Conservation (phyloP, 2,329 filamentous ascomycete species). For the Arthrobotrys musiformis region DNA sequence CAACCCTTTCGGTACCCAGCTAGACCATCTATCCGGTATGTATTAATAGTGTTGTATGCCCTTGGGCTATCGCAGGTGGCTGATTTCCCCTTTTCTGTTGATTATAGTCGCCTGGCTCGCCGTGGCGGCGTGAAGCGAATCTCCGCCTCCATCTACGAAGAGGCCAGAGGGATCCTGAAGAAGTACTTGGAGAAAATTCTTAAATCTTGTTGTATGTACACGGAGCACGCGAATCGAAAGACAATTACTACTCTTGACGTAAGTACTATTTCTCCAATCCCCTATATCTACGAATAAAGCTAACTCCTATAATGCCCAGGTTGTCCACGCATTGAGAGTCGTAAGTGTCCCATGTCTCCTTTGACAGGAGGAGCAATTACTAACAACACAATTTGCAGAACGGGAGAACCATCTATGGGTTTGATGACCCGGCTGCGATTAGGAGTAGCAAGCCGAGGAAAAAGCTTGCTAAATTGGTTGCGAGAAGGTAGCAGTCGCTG, state of each 20-base stretch:
- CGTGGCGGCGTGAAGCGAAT: constrained; percentile 82
- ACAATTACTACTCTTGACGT: constrained; percentile 74
- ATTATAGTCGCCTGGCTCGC: constrained; percentile 73
- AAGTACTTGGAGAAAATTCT: constrained; percentile 68
- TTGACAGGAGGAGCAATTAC: background rate
- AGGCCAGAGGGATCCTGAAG: constrained; percentile 69
- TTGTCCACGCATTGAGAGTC: constrained; percentile 67
- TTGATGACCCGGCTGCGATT: constrained; percentile 2
- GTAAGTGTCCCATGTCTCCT: constrained; percentile 62
- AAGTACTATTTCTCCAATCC: constrained; percentile 57
- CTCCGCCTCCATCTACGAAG: constrained; percentile 72
- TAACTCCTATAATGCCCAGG: constrained; percentile 62
- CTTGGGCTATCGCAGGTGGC: no score
- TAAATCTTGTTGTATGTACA: constrained; percentile 65
- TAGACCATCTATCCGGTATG: constrained; percentile 9
- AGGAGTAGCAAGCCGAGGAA: background rate
- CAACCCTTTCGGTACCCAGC: background rate
- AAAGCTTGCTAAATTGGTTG: background rate
- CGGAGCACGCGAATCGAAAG: constrained; percentile 70
- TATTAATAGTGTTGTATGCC: no score
- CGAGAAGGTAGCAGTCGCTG: background rate
- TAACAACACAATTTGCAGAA: background rate
- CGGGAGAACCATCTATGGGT: constrained; percentile 40
- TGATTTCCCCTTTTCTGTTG: no score
- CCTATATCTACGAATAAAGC: background rate